phyloP scores from a whole-genome alignment of 108 stramenopile genomes.

The Nannochloropsis gaditana region DNA sequence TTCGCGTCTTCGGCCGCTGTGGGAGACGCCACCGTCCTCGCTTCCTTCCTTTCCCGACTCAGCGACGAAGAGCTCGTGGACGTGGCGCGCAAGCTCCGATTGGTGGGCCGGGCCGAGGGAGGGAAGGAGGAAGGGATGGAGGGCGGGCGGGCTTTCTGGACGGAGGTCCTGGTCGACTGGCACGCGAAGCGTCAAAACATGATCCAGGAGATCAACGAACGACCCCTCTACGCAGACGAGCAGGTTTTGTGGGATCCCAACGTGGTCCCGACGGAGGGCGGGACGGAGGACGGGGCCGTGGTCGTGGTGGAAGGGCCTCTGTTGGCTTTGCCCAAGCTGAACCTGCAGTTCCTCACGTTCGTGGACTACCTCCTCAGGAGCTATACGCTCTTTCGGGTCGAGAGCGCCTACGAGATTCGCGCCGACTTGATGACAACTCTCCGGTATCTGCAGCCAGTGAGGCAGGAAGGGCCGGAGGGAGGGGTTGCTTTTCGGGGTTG shows the following conservation, averaged over 20 bases:
- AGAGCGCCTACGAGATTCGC: constrained; percentile 86
- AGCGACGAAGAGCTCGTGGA: constrained; percentile 58
- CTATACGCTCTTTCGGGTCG: constrained; percentile 78
- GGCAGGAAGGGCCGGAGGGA: constrained; percentile 22
- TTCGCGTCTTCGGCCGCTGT: constrained; percentile 64
- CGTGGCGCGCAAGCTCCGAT: constrained; percentile 64
- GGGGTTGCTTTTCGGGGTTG: constrained; percentile 52
- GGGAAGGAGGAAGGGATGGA: neutral
- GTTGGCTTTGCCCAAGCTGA: constrained; percentile 79
- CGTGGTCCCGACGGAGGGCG: constrained; percentile 30
- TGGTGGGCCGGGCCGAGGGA: constrained; percentile 48
- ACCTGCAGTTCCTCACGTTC: constrained; percentile 76
- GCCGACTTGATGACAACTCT: constrained; percentile 79
- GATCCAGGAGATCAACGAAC: constrained; percentile 39
- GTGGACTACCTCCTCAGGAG: constrained; percentile 80
- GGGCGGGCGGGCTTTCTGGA: constrained; percentile 45
- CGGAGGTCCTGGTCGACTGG: constrained; percentile 59
- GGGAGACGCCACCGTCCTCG: constrained; percentile 49
- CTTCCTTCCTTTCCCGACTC: constrained; percentile 55
- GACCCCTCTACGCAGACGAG: constrained; percentile 84
- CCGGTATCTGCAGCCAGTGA: constrained; percentile 56
- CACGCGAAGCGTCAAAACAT: neutral
- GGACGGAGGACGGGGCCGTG: neutral
- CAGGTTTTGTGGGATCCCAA: constrained; percentile 74
- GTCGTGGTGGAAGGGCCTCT: neutral